Base-by-base conservation (phyloP, 495 filamentous ascomycete species). In the Neurospora terricola region DNA sequence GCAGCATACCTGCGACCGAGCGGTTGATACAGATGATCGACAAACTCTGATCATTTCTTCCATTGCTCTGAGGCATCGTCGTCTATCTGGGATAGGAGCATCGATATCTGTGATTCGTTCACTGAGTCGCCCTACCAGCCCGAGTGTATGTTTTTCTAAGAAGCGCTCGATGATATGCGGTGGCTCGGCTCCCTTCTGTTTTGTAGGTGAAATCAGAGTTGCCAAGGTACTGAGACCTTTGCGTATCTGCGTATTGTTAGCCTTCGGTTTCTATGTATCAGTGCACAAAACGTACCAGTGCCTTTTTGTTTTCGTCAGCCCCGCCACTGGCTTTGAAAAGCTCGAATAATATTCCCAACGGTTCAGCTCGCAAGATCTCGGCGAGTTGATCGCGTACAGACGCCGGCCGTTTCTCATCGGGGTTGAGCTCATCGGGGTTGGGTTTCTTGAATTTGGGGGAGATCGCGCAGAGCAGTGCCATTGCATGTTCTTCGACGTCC, bases 41-140 rank as follows among this genome's bases (percentile, higher is more conserved):
- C 91, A 90, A 59, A 95, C 82, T 74, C 85, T 88, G 68, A 98
- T 90, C 91, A 98, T 93, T 78, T 94, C 94, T 75, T 92, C 91
- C 77, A 99, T 92, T 2, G 92, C 96, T 72, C 87, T 88, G 3
- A 99, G 83, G 72, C 90, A 92, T 69, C 93, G 86, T 69, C 86
- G 89, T 76, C 92, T 91, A 76, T 97, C 93, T 37, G 87, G 83
- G 34, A 90, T 80, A 5, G 81, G 79, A 5, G 78, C 72, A 34
- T 80, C 69, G 16, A 85, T 84, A 77, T 94, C 92, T 77, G 93
- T 96, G 70, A 99, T 90, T 12, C 89, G 87, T 74, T 95, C 91
- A 7, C 92, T 91, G 72, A 98, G 89, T 66, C 91, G 89, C 21
- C 91, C 88, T 79, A 97, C 94, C 72, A 98, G 88, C n/a, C 93